Percentiles rank a stretch among this genome's conserved stretches.
These are phyloP conservation scores for Magnaporthiopsis rhizophila DNA, from an alignment of 2,329 filamentous ascomycete species.

Conservation along the genomic window DNA sequence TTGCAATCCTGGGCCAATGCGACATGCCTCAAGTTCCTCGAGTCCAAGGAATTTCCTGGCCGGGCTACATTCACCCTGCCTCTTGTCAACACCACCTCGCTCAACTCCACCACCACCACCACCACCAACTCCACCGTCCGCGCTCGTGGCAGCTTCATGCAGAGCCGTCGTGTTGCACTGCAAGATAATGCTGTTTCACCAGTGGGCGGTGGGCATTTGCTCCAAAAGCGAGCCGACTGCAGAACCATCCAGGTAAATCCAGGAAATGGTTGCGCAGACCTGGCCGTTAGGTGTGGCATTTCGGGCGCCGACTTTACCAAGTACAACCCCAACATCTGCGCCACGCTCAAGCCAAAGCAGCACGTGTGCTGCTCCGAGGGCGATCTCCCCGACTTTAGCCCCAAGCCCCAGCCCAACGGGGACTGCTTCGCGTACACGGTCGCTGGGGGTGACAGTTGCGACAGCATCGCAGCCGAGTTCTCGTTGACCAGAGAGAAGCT, in stretches of 20 bases:
- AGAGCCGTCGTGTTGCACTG: too few relatives aligned
- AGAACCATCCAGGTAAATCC: conserved; percentile 23
- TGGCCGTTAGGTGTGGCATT: conserved; percentile 18
- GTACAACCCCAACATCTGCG: conserved; percentile 1
- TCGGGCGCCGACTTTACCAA: neutral
- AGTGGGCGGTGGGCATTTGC: neutral
- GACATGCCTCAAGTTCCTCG: conserved; percentile 14
- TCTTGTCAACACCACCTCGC: neutral
- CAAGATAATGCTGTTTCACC: neutral
- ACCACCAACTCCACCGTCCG: neutral
- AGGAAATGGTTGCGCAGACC: conserved; percentile 27
- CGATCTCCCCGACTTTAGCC: neutral
- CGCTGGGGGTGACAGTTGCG: too few relatives aligned
- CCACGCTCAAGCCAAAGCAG: neutral
- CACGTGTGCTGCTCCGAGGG: neutral
- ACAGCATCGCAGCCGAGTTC: neutral
- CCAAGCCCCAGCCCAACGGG: neutral
- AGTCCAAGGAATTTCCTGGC: conserved; percentile 13
- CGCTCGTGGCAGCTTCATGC: neutral
- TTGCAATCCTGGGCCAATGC: conserved; percentile 22
- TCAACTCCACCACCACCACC: neutral
- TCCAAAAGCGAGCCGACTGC: conserved; percentile 14
- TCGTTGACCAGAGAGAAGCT: neutral
- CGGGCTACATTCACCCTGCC: conserved; percentile 17
- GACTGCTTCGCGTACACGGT: neutral